Evolutionary conservation across 352 stramenopile genomes (phyloP), one percentile per base, ranked within the genome.

Genomic region (Saprolegnia parasitica): DNA sequence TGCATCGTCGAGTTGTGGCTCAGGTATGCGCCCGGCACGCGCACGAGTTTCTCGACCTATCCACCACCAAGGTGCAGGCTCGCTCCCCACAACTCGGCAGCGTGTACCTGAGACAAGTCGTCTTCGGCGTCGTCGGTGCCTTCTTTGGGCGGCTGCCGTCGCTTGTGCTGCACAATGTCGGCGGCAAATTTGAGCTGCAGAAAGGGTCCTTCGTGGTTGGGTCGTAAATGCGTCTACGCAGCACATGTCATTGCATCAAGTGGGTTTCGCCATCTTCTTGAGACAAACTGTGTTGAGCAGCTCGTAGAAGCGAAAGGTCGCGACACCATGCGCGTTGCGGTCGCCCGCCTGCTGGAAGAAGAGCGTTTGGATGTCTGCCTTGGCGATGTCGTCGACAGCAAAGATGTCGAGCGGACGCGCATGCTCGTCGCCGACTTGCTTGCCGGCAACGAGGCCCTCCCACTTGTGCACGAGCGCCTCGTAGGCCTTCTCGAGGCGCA

Each of bases 21-120:
- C 20, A 87, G 61, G 55, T 85, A 92, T 16, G 78, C 71, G 5
- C 82, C 84, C 46, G 81, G 84, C 35, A 90, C 81, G 9, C 83
- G 84, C 32, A 88, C 72, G 8, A 77, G 68, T 63, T 76, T 78
- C 47, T 88, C 76, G 1, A 78, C 13, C 32, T 77, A 65, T 2
- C 74, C 76, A 20, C n/a, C n/a, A n/a, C n/a, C n/a, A n/a, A n/a
- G n/a, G n/a, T n/a, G n/a, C n/a, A n/a, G n/a, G n/a, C n/a, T n/a
- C n/a, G n/a, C n/a, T n/a, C n/a, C n/a, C n/a, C n/a, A 5, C 23
- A 35, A 29, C 13, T 24, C 0, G 16, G 20, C 42, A 20, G 40
- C 4, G 15, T 18, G 24, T 54, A 70, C 63, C 37, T 70, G 63
- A 32, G 62, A 55, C n/a, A 57, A 54, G n/a, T 77, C 58, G 8